These are phyloP conservation scores for Hymenoscyphus repandus DNA, from an alignment of 2,329 filamentous ascomycete genomes.

Conservation along the genomic window DNA sequence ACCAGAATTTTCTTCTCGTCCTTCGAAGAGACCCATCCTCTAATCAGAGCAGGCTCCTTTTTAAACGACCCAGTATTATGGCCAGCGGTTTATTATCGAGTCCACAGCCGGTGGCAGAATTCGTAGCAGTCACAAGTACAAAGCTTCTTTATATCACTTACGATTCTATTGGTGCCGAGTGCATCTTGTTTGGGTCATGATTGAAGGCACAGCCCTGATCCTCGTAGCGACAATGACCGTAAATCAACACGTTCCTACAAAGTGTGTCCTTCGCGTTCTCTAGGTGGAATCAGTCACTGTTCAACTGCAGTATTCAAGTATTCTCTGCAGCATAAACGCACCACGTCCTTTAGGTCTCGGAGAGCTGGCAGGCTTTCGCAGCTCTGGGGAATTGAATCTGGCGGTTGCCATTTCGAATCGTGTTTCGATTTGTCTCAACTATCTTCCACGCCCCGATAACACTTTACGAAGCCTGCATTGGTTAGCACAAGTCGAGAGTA, in stretches of 20 bases:
- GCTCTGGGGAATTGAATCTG: conserved; percentile 29
- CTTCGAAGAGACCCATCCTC: too few relatives aligned
- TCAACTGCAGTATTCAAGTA: background rate
- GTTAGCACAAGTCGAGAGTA: conserved; percentile 14
- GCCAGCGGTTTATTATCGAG: too few relatives aligned
- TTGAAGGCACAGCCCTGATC: conserved; percentile 86
- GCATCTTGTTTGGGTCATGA: conserved; percentile 68
- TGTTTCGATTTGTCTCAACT: conserved; percentile 19
- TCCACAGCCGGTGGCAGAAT: too few relatives aligned
- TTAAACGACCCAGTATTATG: too few relatives aligned
- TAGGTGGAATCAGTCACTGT: conserved; percentile 31
- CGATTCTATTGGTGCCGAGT: conserved; percentile 42
- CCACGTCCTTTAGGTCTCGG: conserved; percentile 53
- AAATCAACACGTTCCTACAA: conserved; percentile 89
- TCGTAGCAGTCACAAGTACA: background rate
- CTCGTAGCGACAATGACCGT: conserved; percentile 88
- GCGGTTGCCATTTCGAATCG: conserved; percentile 27
- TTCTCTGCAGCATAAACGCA: conserved; percentile 29
- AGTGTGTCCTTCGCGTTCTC: conserved; percentile 81
- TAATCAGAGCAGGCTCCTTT: too few relatives aligned
- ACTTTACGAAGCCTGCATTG: conserved; percentile 25
- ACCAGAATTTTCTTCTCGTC: too few relatives aligned
- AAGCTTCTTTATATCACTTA: conserved; percentile 32
- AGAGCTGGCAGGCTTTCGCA: conserved; percentile 42
- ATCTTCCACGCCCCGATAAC: conserved; percentile 30